phyloP scores from a whole-genome alignment of 805 yeast species.

The Nakazawaea populi region DNA sequence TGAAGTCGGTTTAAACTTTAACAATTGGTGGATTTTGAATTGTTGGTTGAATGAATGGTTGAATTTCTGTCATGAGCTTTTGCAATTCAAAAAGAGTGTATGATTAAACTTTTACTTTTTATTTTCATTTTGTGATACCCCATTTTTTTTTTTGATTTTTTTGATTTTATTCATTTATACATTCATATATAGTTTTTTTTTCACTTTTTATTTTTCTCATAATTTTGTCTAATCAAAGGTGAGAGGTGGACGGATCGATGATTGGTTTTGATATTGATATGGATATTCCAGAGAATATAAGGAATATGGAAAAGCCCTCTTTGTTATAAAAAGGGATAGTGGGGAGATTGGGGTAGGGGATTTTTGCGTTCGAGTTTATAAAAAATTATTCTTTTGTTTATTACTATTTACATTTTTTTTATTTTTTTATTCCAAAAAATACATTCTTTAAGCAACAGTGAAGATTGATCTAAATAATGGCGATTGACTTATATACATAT shows the following conservation, averaged over 20 bases:
- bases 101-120: neutral
- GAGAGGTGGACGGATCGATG: too few relatives aligned
- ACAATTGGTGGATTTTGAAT: slow-evolving; percentile 10
- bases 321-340: too few relatives aligned
- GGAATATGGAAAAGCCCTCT: too few relatives aligned
- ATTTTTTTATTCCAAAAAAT: too few relatives aligned
- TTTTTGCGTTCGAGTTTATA: too few relatives aligned
- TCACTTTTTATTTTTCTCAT: neutral
- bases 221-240: too few relatives aligned
- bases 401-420: too few relatives aligned
- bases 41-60: slow-evolving; percentile 11
- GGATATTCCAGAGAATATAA: neutral
- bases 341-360: too few relatives aligned
- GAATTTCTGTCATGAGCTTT: slow-evolving; percentile 5
- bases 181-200: neutral
- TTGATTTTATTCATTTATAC: neutral
- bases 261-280: neutral
- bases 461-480: too few relatives aligned
- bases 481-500: too few relatives aligned
- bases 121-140: neutral
- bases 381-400: too few relatives aligned
- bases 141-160: neutral
- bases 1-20: slow-evolving; percentile 4
- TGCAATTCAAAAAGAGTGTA: slow-evolving; percentile 3
- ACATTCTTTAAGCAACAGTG: too few relatives aligned